Evolutionary conservation across 2,329 filamentous ascomycete genomes (phyloP).

Genomic region (Pseudopithomyces maydicus): DNA sequence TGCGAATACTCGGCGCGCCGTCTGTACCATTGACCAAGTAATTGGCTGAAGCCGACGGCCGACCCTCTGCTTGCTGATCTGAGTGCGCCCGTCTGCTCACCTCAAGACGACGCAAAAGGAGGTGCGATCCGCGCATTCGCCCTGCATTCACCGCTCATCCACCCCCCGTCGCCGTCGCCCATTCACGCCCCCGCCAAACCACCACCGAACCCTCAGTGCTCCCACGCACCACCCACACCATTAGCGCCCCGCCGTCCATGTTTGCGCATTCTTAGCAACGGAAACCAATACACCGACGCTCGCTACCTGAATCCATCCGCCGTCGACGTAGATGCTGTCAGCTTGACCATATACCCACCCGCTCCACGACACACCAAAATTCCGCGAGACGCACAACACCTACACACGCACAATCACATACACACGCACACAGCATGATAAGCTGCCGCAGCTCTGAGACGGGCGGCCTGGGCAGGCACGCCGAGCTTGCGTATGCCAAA

Average conservation of each 20-base stretch:
- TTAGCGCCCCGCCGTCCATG: not conserved
- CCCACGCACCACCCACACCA: not conserved
- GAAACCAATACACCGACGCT: constrained; percentile 4
- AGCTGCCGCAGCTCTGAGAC: constrained; percentile 10
- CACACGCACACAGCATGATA: constrained; percentile 5
- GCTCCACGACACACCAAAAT: not conserved
- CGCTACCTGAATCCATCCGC: constrained; percentile 4
- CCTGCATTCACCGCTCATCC: constrained; percentile 9
- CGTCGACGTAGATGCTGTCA: not conserved
- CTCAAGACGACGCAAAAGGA: not conserved
- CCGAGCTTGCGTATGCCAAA: constrained; percentile 4
- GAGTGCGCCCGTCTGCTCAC: not conserved
- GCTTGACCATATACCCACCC: not conserved
- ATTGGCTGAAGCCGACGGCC: too few relatives aligned
- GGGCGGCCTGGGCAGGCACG: not conserved
- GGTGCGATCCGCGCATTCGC: constrained; percentile 6
- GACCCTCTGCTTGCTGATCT: too few relatives aligned
- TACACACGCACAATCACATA: not conserved
- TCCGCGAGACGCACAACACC: not conserved
- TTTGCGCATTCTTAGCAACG: constrained; percentile 6
- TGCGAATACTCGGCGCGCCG: not conserved
- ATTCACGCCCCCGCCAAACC: constrained; percentile 6
- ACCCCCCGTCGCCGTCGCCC: constrained; percentile 7
- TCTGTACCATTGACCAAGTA: not conserved
- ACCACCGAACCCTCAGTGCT: not conserved